A percentile compares a stretch with the other conserved stretches of the same genome.
Conservation (phyloP, 768 basidiomycete species). For the Boletus patriciae region DNA sequence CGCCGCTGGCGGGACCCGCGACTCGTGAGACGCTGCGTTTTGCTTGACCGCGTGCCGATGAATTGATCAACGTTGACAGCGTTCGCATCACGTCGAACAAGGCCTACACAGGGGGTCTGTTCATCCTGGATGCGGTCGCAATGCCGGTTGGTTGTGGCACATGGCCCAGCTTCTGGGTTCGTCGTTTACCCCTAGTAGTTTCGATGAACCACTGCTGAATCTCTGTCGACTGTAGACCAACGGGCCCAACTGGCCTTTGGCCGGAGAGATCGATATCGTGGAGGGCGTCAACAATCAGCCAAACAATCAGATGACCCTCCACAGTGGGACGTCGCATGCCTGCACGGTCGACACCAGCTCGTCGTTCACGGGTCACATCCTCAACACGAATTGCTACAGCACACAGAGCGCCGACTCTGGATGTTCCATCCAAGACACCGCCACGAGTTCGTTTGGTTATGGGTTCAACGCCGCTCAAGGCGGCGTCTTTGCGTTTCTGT, state of each 20-base stretch:
- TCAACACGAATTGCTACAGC: conserved; percentile 40
- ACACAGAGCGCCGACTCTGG: conserved; percentile 43
- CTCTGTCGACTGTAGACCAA: conserved; percentile 31
- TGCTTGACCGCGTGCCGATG: not conserved
- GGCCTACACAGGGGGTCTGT: conserved; percentile 58
- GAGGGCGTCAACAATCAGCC: conserved; percentile 65
- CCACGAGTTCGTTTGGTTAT: conserved; percentile 40
- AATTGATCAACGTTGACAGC: conserved; percentile 32
- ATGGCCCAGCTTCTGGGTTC: conserved; percentile 58
- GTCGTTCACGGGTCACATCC: conserved; percentile 23
- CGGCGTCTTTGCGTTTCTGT: conserved; percentile 59
- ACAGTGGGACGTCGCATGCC: conserved; percentile 47
- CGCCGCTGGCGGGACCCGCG: conserved; percentile 50
- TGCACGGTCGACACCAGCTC: conserved; percentile 16
- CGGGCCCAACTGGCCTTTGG: conserved; percentile 53
- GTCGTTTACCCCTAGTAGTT: conserved; percentile 10
- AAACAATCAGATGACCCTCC: conserved; percentile 65
- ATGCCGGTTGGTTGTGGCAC: conserved; percentile 71
- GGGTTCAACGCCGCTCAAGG: conserved; percentile 38
- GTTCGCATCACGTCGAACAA: conserved; percentile 67
- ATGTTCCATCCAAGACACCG: conserved; percentile 46
- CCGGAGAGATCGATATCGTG: conserved; percentile 70
- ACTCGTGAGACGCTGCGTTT: conserved; percentile 39
- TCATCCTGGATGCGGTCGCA: conserved; percentile 65
- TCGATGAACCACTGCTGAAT: not conserved